Evolutionary conservation across 768 basidiomycete species (phyloP), one percentile per base, ranked within the genome.

Genomic region (Hygrocybe coccinea): DNA sequence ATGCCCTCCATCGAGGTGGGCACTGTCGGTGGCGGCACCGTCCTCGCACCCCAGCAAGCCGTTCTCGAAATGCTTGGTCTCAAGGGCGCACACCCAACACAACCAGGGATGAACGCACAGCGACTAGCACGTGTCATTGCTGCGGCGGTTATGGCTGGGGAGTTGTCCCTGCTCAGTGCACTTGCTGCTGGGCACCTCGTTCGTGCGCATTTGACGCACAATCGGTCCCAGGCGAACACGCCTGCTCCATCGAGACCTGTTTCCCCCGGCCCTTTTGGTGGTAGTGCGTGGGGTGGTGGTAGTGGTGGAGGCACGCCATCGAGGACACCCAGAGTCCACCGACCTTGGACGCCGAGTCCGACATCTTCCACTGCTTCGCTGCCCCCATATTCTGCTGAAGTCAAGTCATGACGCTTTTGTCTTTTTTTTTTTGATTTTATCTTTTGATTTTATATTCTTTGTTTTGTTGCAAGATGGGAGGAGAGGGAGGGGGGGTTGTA

Each of bases 1-100:
- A 98, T 99, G 97, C 97, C 95, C n/a, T 97, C 87, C 29, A 93
- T 99, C 68, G 97, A 99, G 73, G 95, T 98, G 24, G 97, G 97
- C 38, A 98, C 97, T 39, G 86, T 99, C 52, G 97, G 95, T 36
- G 97, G 97, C 37, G 97, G 97, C 34, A 97, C 95, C 1, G 82
- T 95, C 35, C 86, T 99, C 48, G 82, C 78, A 6, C 95, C 97
- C 0, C 97, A 99, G 69, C 80, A 84, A 45, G 83, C 90, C 8
- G 86, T 98, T 50, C 83, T 98, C 57, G 91, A 95, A 47, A 85
- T 98, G 87, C 86, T 99, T 50, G 95, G 95, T 35, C 74, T 98
- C 66, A 85, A 81, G 56, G 97, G 97, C 52, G 89, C 97, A 0
- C 90, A 98, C 71, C 79, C 84, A 0, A 87, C 87, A 10, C 74